Percentiles rank a stretch among this genome's conserved stretches.
Conservation (phyloP, 1,139 yeast genomes). For the Debaryomycetaceae sp. region DNA sequence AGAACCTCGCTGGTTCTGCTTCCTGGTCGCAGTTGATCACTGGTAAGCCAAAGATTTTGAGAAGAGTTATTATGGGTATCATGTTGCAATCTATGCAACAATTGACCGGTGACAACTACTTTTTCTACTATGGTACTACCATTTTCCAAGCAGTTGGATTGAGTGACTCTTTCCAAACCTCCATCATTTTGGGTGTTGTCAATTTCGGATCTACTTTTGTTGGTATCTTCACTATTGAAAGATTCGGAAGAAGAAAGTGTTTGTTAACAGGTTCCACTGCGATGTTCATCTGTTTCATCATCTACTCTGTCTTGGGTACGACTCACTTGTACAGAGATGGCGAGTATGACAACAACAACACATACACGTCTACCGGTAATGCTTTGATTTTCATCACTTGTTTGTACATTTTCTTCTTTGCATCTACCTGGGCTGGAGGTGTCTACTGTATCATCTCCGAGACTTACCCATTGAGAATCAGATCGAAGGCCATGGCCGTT, state of each 20-base stretch:
- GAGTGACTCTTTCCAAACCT: conserved; percentile 68
- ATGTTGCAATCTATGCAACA: conserved; percentile 70
- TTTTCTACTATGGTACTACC: conserved; percentile 79
- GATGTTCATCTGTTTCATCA: conserved; percentile 58
- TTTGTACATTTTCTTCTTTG: conserved; percentile 76
- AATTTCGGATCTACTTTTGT: conserved; percentile 73
- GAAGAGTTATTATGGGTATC: conserved; percentile 64
- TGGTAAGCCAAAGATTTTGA: conserved; percentile 65
- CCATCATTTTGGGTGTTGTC: conserved; percentile 74
- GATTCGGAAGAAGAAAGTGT: conserved; percentile 67
- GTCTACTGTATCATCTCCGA: conserved; percentile 78
- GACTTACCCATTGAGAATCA: conserved; percentile 71
- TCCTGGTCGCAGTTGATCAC: conserved; percentile 62
- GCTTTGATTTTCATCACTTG: conserved; percentile 78
- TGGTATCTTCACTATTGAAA: conserved; percentile 65
- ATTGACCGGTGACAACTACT: conserved; percentile 76
- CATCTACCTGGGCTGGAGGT: conserved; percentile 86
- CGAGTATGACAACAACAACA: conserved; percentile 24
- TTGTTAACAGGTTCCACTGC: conserved; percentile 45
- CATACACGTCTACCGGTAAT: conserved; percentile 53
- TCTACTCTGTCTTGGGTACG: conserved; percentile 60
- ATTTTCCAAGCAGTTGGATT: conserved; percentile 76
- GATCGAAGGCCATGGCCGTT: conserved; percentile 77
- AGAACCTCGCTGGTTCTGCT: conserved; percentile 62
- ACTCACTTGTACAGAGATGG: conserved; percentile 57